Conservation (phyloP, 2,329 filamentous ascomycete species). For the Xylaria sp. region DNA sequence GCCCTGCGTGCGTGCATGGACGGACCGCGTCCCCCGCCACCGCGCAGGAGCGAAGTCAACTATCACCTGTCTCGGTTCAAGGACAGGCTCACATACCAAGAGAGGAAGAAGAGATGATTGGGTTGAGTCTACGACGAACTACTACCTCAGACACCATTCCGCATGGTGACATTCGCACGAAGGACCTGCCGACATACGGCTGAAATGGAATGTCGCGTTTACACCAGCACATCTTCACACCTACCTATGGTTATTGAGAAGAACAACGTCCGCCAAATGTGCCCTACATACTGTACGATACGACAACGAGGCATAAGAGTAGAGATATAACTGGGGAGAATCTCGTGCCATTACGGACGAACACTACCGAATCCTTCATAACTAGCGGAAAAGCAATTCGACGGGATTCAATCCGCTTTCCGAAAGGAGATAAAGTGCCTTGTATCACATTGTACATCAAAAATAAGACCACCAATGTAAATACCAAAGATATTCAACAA, state of each 20-base stretch:
- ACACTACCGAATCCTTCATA: slow-evolving; percentile 3
- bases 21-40: slow-evolving; percentile 65
- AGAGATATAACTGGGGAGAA: neutral
- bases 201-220: neutral
- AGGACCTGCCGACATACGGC: neutral
- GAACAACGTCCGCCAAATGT: neutral
- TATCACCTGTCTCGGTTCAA: slow-evolving; percentile 86
- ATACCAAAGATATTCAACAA: slow-evolving; percentile 21
- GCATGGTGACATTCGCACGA: neutral
- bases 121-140: neutral
- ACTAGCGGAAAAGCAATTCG: slow-evolving; percentile 1
- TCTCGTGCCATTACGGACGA: slow-evolving; percentile 22
- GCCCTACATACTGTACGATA: slow-evolving; percentile 20
- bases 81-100: slow-evolving; percentile 71
- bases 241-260: neutral
- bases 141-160: neutral
- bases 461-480: slow-evolving; percentile 20
- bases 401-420: neutral
- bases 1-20: slow-evolving; percentile 82
- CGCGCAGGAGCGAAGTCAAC: slow-evolving; percentile 85
- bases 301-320: neutral
- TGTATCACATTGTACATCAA: slow-evolving; percentile 29
- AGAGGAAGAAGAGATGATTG: slow-evolving; percentile 59
- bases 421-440: neutral
- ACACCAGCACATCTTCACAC: neutral